A percentile compares a stretch with the other conserved stretches of the same genome.
Evolutionary conservation across 2,329 filamentous ascomycete genomes (phyloP).

Genomic region (Westerdykella aurantiaca): DNA sequence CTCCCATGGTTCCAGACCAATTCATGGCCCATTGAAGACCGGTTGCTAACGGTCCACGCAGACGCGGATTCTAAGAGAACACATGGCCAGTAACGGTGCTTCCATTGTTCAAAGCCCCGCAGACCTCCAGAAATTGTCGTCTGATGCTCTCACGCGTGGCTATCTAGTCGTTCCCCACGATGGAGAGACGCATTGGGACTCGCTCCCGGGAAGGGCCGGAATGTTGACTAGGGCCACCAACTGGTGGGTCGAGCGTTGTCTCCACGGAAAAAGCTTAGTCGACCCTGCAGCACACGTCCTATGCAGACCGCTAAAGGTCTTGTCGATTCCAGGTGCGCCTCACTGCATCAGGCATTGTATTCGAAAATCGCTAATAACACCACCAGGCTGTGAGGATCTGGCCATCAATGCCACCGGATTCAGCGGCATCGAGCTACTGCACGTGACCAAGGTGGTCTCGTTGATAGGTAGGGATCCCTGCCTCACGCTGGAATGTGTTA

Average conservation of each 20-base stretch:
- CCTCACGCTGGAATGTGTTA: slow-evolving; percentile 2
- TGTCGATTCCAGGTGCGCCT: slow-evolving; percentile 55
- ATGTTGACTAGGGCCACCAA: slow-evolving; percentile 60
- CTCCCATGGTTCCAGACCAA: slow-evolving; percentile 2
- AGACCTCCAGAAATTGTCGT: slow-evolving; percentile 20
- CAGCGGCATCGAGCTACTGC: slow-evolving; percentile 74
- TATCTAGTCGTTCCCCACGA: slow-evolving; percentile 45
- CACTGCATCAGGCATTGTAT: slow-evolving; percentile 3
- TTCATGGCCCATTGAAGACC: neutral
- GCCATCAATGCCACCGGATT: slow-evolving; percentile 78
- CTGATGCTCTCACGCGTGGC: slow-evolving; percentile 26
- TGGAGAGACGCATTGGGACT: slow-evolving; percentile 29
- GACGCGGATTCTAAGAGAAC: slow-evolving; percentile 31
- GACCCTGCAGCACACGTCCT: slow-evolving; percentile 65
- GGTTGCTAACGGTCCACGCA: slow-evolving; percentile 17
- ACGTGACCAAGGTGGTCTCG: slow-evolving; percentile 69
- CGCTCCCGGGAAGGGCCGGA: slow-evolving; percentile 33
- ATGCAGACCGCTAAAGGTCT: slow-evolving; percentile 67
- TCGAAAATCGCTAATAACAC: slow-evolving; percentile 12
- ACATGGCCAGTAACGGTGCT: slow-evolving; percentile 34
- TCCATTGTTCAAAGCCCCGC: slow-evolving; percentile 18
- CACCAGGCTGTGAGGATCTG: slow-evolving; percentile 60
- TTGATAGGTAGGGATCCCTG: slow-evolving; percentile 54
- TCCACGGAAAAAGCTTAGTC: slow-evolving; percentile 68
- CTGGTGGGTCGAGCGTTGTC: slow-evolving; percentile 87